phyloP scores from a whole-genome alignment of 1,284 basidiomycete genomes.

The Takashimella tepidaria region DNA sequence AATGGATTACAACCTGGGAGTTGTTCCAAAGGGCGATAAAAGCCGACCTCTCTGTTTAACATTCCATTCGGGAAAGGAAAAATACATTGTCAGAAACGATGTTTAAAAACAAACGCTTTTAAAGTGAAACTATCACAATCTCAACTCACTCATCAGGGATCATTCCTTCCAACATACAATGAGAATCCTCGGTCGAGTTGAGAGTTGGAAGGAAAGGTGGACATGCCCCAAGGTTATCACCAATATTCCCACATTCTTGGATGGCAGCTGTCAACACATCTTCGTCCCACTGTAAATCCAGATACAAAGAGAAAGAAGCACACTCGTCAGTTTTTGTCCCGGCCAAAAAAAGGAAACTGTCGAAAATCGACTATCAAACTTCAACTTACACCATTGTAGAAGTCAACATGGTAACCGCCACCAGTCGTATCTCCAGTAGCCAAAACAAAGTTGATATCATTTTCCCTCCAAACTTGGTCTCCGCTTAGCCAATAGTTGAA shows the following conservation, averaged over 20 bases:
- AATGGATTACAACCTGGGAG: background rate
- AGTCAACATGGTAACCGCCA: conserved; percentile 38
- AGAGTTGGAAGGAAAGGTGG: background rate
- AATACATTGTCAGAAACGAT: no score
- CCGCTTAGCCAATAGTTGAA: conserved; percentile 29
- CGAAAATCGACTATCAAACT: no score
- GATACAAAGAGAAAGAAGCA: no score
- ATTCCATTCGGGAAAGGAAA: no score
- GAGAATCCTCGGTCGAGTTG: background rate
- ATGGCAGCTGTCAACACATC: background rate
- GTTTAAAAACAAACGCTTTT: no score
- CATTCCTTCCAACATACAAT: background rate
- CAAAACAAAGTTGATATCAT: conserved; percentile 27
- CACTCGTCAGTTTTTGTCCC: no score
- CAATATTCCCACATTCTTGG: background rate
- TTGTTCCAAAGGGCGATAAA: background rate
- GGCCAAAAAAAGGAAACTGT: no score
- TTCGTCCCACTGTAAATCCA: no score
- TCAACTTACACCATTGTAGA: conserved; percentile 32
- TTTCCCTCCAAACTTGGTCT: conserved; percentile 28
- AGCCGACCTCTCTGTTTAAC: background rate
- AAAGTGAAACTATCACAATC: no score
- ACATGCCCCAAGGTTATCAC: background rate
- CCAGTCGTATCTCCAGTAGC: conserved; percentile 40
- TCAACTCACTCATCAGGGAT: background rate